Evolutionary conservation across 2,329 filamentous ascomycete species (phyloP).

Genomic region (Stagonosporopsis cucurbitacearum): DNA sequence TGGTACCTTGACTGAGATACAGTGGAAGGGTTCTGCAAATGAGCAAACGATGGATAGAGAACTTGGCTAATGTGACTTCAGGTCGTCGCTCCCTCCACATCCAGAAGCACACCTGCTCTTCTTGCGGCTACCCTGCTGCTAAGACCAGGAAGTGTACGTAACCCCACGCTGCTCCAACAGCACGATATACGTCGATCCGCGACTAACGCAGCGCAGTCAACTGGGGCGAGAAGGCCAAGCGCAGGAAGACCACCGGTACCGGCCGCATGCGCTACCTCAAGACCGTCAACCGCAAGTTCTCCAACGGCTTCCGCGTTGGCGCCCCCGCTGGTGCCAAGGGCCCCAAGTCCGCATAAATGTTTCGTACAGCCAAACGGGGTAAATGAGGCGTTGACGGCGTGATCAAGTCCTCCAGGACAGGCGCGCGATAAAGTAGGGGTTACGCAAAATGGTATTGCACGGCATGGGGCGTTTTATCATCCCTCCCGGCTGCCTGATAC

Average conservation of each 20-base stretch:
- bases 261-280: conserved; percentile 97
- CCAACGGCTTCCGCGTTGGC: conserved; percentile 96
- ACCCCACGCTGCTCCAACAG: conserved; percentile 13
- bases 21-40: conserved; percentile 22
- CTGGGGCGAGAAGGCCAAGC: conserved; percentile 99
- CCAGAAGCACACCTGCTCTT: conserved; percentile 98
- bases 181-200: conserved; percentile 11
- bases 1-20: conserved; percentile 22
- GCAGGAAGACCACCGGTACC: conserved; percentile 98
- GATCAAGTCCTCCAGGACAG: conserved; percentile 35
- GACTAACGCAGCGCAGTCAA: conserved; percentile 71
- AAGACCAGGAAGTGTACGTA: conserved; percentile 98
- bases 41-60: conserved; percentile 16
- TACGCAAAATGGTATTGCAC: conserved; percentile 47
- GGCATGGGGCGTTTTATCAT: conserved; percentile 49
- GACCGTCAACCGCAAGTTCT: conserved; percentile 89
- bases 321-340: conserved; percentile 83
- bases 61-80: conserved; percentile 52
- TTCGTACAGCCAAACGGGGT: conserved; percentile 20
- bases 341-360: conserved; percentile 50
- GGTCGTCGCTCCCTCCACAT: conserved; percentile 97
- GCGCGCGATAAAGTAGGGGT: conserved; percentile 43
- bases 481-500: conserved; percentile 43
- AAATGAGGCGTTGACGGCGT: conserved; percentile 31
- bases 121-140: conserved; percentile 96